Conservation (phyloP, 805 yeast species). For the Brettanomyces sp. region DNA sequence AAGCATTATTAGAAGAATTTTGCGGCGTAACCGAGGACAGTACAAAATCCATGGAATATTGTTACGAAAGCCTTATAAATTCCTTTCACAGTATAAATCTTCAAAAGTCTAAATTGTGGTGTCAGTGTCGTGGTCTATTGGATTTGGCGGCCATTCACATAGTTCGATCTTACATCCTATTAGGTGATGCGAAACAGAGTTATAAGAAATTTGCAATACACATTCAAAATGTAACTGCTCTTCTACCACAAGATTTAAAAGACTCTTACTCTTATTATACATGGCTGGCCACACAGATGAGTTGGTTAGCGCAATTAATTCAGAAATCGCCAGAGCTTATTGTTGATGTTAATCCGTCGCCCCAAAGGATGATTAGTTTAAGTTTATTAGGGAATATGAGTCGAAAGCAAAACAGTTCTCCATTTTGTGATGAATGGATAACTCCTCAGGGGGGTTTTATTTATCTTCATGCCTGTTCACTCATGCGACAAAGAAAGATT, state of each 20-base stretch:
- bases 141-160: conserved; percentile 60
- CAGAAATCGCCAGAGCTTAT: conserved; percentile 34
- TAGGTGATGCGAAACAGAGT: conserved; percentile 50
- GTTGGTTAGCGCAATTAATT: conserved; percentile 55
- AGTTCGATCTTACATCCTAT: conserved; percentile 47
- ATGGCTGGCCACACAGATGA: conserved; percentile 60
- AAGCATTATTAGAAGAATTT: conserved; percentile 41
- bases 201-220: conserved; percentile 59
- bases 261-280: conserved; percentile 22
- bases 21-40: conserved; percentile 37
- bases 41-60: conserved; percentile 39
- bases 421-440: not conserved
- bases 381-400: conserved; percentile 17
- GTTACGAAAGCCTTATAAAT: conserved; percentile 42
- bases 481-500: conserved; percentile 14
- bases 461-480: conserved; percentile 29
- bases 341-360: conserved; percentile 27
- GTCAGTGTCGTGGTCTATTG: conserved; percentile 37
- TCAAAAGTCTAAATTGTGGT: conserved; percentile 26
- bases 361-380: conserved; percentile 21
- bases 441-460: conserved; percentile 37
- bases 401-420: conserved; percentile 1
- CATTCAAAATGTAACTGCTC: conserved; percentile 37
- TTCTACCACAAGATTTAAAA: conserved; percentile 24
- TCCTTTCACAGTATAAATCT: conserved; percentile 23